Base-by-base conservation (phyloP, 2,329 filamentous ascomycete species). In the Penicillium sp. region DNA sequence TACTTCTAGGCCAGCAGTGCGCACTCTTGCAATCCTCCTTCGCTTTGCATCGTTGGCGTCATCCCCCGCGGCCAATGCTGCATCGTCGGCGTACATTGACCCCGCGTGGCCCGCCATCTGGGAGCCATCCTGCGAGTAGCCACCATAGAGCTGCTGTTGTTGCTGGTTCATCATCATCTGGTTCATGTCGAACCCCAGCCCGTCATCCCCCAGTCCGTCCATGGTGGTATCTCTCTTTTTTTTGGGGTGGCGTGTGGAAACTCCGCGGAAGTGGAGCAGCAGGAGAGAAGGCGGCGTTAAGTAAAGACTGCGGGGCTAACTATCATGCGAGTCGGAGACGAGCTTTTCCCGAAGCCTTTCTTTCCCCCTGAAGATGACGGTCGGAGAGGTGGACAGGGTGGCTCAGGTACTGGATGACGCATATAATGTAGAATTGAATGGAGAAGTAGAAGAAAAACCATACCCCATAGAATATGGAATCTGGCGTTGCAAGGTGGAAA, bases 21-120 rank as follows among this genome's bases (percentile, higher is more conserved):
- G 81, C 84, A 94, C 91, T 79, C 91, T 86, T 60, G 92, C 92
- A 69, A 96, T 96, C 70, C 92, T 87, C 76, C 93, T 85, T 73
- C 92, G 85, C 82, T 96, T 98, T 19, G 92, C 87, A 71, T 97
- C 94, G 68, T 88, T 91, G 55, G 84, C 83, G 67, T 83, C 81
- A 54, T 84, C 81, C 52, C 79, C 78, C 56, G 73, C 66, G 43
- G 72, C 73, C 57, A 75, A 69, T 62, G 75, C 67, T 53, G 81
- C 73, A 55, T 83, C 81, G 60, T 80, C 78, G 19, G 73, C 69
- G 58, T 76, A 80, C 43, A 73, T 70, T 66, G 69, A 50, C 66
- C 75, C 52, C 66, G 68, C 52, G 84, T 77, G 55, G 85, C 79
- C 55, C 79, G 76, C 60, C 50, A 87, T 80, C 10, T 86, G 79